A percentile compares a stretch with the other conserved stretches of the same genome.
Evolutionary conservation across 306 rosid genomes (phyloP).

Genomic region (Trichosanthes cucumerina): DNA sequence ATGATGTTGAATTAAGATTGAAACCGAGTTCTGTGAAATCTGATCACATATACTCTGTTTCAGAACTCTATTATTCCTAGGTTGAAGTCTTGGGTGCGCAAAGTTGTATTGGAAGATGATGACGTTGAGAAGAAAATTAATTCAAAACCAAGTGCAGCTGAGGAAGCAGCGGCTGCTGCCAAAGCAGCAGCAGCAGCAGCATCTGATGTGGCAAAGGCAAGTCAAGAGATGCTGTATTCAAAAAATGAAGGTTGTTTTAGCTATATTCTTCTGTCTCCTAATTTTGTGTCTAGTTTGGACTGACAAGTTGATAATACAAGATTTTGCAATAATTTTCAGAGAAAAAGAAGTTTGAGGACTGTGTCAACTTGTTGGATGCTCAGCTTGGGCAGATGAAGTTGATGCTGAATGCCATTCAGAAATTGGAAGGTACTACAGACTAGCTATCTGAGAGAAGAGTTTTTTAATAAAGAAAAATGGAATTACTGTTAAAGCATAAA

Average conservation of each 20-base stretch:
- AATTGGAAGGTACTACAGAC: constrained; percentile 65
- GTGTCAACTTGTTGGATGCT: constrained; percentile 15
- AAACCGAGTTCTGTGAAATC: constrained; percentile 17
- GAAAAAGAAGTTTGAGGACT: constrained; percentile 11
- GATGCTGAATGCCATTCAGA: constrained; percentile 60
- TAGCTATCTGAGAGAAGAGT: neutral
- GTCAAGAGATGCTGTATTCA: constrained; percentile 67
- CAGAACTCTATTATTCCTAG: constrained; percentile 79
- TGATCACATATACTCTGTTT: constrained; percentile 22
- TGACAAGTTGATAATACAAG: neutral
- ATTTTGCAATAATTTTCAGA: constrained; percentile 1
- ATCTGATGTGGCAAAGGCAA: constrained; percentile 77
- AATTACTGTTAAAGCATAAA: neutral
- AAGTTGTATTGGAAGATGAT: constrained; percentile 57
- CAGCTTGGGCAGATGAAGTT: constrained; percentile 90
- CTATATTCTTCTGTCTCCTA: neutral
- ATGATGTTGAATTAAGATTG: too few relatives aligned
- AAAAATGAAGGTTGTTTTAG: constrained; percentile 56
- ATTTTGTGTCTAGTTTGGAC: neutral
- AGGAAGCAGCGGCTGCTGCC: constrained; percentile 84
- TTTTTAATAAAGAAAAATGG: neutral
- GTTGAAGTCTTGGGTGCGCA: constrained; percentile 87
- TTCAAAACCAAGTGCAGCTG: constrained; percentile 51
- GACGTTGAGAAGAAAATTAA: constrained; percentile 30
- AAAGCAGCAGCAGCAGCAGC: constrained; percentile 97